phyloP scores from a whole-genome alignment of 306 rosid species.

The Ormosia emarginata region DNA sequence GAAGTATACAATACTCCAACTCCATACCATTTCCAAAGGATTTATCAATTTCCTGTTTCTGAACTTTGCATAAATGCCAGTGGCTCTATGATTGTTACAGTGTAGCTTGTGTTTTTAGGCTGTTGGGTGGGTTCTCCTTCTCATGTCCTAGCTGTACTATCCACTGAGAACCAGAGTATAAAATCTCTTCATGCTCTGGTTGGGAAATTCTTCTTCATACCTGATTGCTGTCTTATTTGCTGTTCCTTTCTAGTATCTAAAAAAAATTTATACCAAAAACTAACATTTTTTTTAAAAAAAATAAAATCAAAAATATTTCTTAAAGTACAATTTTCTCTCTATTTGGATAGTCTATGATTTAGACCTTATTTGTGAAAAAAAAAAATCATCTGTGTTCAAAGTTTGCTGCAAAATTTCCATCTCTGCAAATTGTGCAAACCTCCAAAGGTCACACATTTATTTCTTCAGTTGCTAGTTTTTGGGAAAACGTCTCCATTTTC shows the following conservation, averaged over 20 bases:
- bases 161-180: conserved; percentile 3
- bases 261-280: not conserved
- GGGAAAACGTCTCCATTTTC: not conserved
- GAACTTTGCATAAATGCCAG: conserved; percentile 26
- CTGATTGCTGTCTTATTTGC: conserved; percentile 25
- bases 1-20: not conserved
- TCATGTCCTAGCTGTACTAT: conserved; percentile 34
- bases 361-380: conserved; percentile 13
- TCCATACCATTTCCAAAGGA: not conserved
- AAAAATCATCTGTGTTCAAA: not conserved
- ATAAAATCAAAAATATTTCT: not conserved
- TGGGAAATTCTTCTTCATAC: conserved; percentile 11
- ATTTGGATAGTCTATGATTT: conserved; percentile 26
- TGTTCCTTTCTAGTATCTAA: not conserved
- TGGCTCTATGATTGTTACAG: conserved; percentile 3
- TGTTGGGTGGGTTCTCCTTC: conserved; percentile 46
- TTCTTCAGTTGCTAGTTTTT: not conserved
- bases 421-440: conserved; percentile 14
- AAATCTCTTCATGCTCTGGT: conserved; percentile 17
- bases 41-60: conserved; percentile 14
- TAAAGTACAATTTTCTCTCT: conserved; percentile 17
- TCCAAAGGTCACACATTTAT: conserved; percentile 17
- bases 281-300: not conserved
- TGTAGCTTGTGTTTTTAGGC: conserved; percentile 32
- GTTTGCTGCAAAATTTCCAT: conserved; percentile 14